Evolutionary conservation across 768 basidiomycete species (phyloP), one percentile per base, ranked within the genome.

Genomic region (Phaffia tasmanica): DNA sequence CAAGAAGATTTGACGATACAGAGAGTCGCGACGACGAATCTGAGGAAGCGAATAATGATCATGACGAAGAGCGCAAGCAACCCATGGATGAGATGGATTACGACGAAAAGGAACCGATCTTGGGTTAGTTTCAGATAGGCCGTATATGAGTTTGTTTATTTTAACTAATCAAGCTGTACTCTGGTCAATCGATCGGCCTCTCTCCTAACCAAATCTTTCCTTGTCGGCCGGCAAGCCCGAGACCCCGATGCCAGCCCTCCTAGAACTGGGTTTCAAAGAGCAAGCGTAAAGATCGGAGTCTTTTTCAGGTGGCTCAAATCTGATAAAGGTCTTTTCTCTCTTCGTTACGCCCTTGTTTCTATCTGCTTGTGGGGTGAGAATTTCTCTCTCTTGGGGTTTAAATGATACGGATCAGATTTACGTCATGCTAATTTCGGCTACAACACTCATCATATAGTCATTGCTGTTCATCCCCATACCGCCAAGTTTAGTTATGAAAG

Each of bases 241-340:
- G 80, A 82, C 63, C 81, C 81, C 0, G 83, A 83, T 64, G 81
- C 81, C 54, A 73, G 75, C 19, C 79, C 80, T 9, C 81, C 82
- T 6, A 72, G 74, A 18, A 82, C 81, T 64, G 70, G 70, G 0
- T 25, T 79, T 25, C 82, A 83, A 71, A 73, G 72, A 50, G 62
- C 79, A 3, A 78, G 79, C 69, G 72, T 79, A 59, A 46, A 57
- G 2, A 5, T 82, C 1, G 77, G 79, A 62, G 27, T 48, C 1
- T 16, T 76, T 18, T 80, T 78, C 70, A 71, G 75, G 23, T 82
- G 81, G 79, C 71, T 76, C 0, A 75, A 73, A 35, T 80, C 80
- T 0, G 73, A 80, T 0, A 77, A 81, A 64, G 81, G 76, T 5
- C 57, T 79, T 75, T 85, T 83, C 69, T 79, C 80, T 0, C 77